Percentiles rank a stretch among this genome's conserved stretches.
Conservation (phyloP, 257 asterid genomes). For the Mitragyna speciosa region DNA sequence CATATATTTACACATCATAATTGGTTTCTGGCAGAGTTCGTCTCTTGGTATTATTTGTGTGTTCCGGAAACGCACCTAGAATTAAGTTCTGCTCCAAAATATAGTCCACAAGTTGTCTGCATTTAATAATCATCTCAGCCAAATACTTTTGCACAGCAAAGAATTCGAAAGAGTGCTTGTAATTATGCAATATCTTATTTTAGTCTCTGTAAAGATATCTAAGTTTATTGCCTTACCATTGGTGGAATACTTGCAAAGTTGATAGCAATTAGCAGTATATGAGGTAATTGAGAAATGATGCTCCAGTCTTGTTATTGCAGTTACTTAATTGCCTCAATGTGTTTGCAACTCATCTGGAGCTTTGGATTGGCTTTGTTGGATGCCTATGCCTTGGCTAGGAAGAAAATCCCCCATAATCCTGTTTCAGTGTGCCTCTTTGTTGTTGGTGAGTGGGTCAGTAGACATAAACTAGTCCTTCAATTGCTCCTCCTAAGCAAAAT, state of each 20-base stretch:
- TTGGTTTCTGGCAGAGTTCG: too few relatives aligned
- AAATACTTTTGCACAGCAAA: too few relatives aligned
- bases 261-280: background rate
- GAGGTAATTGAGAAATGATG: background rate
- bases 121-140: too few relatives aligned
- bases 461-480: background rate
- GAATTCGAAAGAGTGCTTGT: background rate
- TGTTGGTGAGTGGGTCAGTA: slow-evolving; percentile 62
- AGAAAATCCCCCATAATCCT: slow-evolving; percentile 45
- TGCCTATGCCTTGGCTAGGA: slow-evolving; percentile 42
- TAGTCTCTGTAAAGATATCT: background rate
- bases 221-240: background rate
- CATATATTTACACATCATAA: too few relatives aligned
- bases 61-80: too few relatives aligned
- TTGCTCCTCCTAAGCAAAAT: background rate
- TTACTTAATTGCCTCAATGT: slow-evolving; percentile 60
- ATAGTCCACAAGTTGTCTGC: too few relatives aligned
- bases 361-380: slow-evolving; percentile 42
- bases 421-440: slow-evolving; percentile 43
- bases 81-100: too few relatives aligned
- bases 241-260: background rate
- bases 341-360: slow-evolving; percentile 53
- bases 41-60: too few relatives aligned
- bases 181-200: background rate
- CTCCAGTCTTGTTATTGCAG: slow-evolving; percentile 29